These are phyloP conservation scores for Ustilago shanxiensis DNA, from an alignment of 1,284 basidiomycete genomes.

Conservation along the genomic window DNA sequence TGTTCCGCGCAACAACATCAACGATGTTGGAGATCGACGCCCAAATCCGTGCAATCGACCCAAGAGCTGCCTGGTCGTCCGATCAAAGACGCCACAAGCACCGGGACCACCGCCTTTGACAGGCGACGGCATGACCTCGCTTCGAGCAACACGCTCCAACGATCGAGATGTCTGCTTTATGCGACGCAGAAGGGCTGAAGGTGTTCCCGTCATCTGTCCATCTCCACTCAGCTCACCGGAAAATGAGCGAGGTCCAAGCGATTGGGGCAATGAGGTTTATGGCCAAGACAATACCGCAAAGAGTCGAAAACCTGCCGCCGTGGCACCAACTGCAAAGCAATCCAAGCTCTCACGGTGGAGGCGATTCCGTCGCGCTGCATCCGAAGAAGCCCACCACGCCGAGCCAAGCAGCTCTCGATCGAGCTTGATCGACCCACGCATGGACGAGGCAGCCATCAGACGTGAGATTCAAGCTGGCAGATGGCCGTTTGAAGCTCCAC, in stretches of 20 bases:
- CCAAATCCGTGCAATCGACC: constrained; percentile 5
- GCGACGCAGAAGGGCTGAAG: constrained; percentile 29
- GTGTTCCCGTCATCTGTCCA: constrained; percentile 31
- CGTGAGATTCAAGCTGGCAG: constrained; percentile 36
- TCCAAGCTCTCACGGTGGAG: constrained; percentile 30
- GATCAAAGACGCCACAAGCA: constrained; percentile 40
- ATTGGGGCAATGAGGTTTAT: not conserved
- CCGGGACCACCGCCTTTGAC: constrained; percentile 18
- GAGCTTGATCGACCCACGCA: constrained; percentile 5
- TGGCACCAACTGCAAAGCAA: constrained; percentile 11
- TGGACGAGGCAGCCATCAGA: constrained; percentile 26
- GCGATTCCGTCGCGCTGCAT: constrained; percentile 31
- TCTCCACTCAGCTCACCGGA: constrained; percentile 28
- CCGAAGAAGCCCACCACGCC: constrained; percentile 15
- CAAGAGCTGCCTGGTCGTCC: constrained; percentile 40
- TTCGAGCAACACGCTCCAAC: constrained; percentile 22
- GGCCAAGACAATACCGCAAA: not conserved
- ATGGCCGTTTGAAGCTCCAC: constrained; percentile 45
- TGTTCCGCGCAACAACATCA: constrained; percentile 10
- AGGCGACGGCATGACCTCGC: constrained; percentile 26
- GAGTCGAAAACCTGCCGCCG: not conserved
- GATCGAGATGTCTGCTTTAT: constrained; percentile 25
- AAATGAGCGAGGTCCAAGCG: constrained; percentile 13
- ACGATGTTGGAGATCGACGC: constrained; percentile 8
- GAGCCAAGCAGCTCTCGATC: constrained; percentile 11